Evolutionary conservation across 495 filamentous ascomycete genomes (phyloP).

Genomic region (Astrothelium macrocarpum): DNA sequence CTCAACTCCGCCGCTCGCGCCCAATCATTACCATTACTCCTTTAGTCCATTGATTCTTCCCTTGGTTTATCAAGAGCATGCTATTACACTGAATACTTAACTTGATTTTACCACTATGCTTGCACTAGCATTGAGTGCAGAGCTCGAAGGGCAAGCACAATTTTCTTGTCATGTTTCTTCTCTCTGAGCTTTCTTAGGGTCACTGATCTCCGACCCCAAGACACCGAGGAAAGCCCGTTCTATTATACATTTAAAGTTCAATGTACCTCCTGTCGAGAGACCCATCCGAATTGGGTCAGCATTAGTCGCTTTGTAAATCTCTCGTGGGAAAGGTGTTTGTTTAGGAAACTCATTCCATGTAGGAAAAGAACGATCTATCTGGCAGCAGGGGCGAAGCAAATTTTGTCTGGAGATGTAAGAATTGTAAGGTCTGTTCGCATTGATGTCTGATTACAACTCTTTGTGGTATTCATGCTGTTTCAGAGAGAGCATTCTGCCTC

Average conservation of each 20-base stretch:
- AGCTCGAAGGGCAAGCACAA: constrained; percentile 59
- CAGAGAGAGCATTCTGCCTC: constrained; percentile 58
- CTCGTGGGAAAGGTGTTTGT: neutral
- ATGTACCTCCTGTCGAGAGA: constrained; percentile 89
- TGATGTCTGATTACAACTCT: constrained; percentile 2
- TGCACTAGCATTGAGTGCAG: constrained; percentile 67
- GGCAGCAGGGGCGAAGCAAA: constrained; percentile 91
- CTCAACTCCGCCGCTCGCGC: too few relatives aligned
- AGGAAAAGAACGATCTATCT: constrained; percentile 81
- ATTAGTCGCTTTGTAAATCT: constrained; percentile 77
- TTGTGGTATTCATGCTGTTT: neutral
- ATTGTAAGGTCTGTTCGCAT: constrained; percentile 41
- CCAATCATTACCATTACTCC: neutral
- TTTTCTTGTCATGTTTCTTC: constrained; percentile 14
- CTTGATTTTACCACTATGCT: constrained; percentile 65
- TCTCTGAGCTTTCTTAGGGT: constrained; percentile 50
- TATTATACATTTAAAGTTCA: constrained; percentile 95
- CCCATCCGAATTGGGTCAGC: constrained; percentile 75
- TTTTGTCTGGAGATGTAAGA: constrained; percentile 96
- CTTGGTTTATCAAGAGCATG: too few relatives aligned
- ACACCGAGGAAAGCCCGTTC: constrained; percentile 71
- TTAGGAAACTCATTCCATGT: neutral
- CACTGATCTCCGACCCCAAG: constrained; percentile 74
- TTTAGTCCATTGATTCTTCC: neutral
- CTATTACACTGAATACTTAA: too few relatives aligned